Conservation (phyloP, 1,284 basidiomycete species). For the Papiliotrema fonsecae region DNA sequence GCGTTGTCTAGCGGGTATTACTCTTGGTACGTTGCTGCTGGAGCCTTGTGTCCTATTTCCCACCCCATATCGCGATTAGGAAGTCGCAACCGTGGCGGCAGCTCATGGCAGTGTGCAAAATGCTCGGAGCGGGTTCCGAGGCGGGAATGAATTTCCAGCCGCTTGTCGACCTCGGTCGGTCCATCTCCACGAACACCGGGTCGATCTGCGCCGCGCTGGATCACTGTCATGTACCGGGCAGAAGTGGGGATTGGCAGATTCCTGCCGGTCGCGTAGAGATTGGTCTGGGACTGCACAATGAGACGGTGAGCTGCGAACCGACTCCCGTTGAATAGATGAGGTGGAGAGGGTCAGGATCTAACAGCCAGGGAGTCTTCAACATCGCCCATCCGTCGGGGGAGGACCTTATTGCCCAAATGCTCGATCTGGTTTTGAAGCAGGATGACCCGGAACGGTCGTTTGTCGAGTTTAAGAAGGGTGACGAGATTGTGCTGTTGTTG, state of each 20-base stretch:
- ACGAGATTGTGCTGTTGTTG: constrained; percentile 44
- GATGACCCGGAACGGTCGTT: constrained; percentile 50
- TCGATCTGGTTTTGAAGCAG: constrained; percentile 44
- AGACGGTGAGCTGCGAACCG: constrained; percentile 44
- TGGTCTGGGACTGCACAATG: constrained; percentile 52
- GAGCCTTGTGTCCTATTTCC: not conserved
- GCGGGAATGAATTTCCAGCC: constrained; percentile 32
- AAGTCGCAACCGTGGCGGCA: too few relatives aligned
- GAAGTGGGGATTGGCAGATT: constrained; percentile 48
- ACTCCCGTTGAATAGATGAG: not conserved
- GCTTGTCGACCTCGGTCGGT: constrained; percentile 36
- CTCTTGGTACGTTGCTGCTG: constrained; percentile 25
- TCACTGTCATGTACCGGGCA: constrained; percentile 52
- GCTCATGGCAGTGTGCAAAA: constrained; percentile 36
- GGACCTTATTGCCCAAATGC: constrained; percentile 34
- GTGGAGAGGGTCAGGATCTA: not conserved
- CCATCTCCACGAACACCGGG: constrained; percentile 43
- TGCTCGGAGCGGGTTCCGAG: constrained; percentile 40
- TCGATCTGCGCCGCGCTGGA: constrained; percentile 51
- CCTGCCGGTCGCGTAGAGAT: constrained; percentile 49
- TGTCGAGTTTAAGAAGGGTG: constrained; percentile 48
- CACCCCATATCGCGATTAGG: too few relatives aligned
- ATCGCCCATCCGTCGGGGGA: constrained; percentile 34
- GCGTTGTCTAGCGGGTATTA: constrained; percentile 50
- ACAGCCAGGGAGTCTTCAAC: constrained; percentile 40